These are phyloP conservation scores for Brettanomyces anomalus DNA, from an alignment of 805 yeast species.

Conservation along the genomic window DNA sequence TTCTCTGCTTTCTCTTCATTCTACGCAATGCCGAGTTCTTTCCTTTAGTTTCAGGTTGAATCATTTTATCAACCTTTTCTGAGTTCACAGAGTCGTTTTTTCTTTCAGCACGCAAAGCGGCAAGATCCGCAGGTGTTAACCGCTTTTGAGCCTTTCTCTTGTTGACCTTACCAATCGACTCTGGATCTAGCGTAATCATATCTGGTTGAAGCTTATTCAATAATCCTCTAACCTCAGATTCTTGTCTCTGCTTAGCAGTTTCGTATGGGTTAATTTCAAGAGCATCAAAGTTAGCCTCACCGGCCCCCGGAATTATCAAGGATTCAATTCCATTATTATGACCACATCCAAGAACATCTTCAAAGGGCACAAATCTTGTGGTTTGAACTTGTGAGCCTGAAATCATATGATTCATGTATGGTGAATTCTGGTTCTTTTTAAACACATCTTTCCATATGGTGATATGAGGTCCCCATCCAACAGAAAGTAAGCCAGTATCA, in stretches of 20 bases:
- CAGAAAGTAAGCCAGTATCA: conserved; percentile 77
- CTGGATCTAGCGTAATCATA: conserved; percentile 86
- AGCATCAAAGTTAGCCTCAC: conserved; percentile 97
- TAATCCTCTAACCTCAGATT: conserved; percentile 77
- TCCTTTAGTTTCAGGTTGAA: conserved; percentile 63
- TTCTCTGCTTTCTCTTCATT: conserved; percentile 72
- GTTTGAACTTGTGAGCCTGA: conserved; percentile 69
- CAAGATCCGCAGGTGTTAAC: conserved; percentile 50
- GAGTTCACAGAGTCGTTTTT: conserved; percentile 24
- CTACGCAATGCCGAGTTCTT: conserved; percentile 79
- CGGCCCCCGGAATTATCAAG: conserved; percentile 90
- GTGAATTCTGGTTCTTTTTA: conserved; percentile 59
- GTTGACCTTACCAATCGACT: conserved; percentile 76
- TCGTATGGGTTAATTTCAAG: conserved; percentile 89
- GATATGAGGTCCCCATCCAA: conserved; percentile 95
- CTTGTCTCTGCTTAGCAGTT: conserved; percentile 87
- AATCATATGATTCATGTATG: conserved; percentile 85
- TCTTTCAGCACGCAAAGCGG: conserved; percentile 29
- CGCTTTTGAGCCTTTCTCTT: conserved; percentile 55
- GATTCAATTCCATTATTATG: conserved; percentile 72
- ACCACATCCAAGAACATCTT: conserved; percentile 91
- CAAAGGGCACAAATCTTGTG: conserved; percentile 80
- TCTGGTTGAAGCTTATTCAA: conserved; percentile 87
- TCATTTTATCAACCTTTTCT: conserved; percentile 41
- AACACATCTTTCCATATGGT: conserved; percentile 88